Base-by-base conservation (phyloP, 2,329 filamentous ascomycete species). In the Alternaria longipes region DNA sequence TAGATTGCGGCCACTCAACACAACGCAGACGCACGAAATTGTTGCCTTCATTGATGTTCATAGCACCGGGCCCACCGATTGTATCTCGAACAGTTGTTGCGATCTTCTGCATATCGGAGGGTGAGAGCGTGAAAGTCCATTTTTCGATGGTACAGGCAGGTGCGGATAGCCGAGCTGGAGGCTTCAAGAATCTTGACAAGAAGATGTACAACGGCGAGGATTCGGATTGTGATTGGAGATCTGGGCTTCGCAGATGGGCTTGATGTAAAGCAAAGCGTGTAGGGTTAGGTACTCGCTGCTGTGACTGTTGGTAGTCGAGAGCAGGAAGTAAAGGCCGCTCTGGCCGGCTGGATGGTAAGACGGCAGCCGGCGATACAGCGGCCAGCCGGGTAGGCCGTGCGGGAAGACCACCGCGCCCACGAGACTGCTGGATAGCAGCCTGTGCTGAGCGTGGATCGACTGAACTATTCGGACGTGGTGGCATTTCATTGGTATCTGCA, bases 11-110 rank as follows among this genome's bases (percentile, higher is more conserved):
- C 59, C 82, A 76, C 59, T 81, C 81, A 68, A 90, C 86, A 71
- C 91, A 90, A 9, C 92, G 89, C 22, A 97, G 71, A 16, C 93
- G 90, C 71, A 90, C 89, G 36, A 87, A 84, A 5, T 86, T 77
- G 51, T 86, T 87, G 5, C 86, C 86, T 60, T 87, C 81, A 18
- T 76, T 79, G 69, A 80, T 82, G 26, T 50, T 64, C 56, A 75
- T 79, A 42, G 56, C 68, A 22, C 61, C 50, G 6, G 75, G 73
- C 42, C 74, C 64, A 3, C 80, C 74, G 38, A 66, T 26, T 51
- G 54, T 11, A 18, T 67, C 46, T 41, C 54, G 64, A 8, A 77
- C 63, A 40, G 79, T 73, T 14, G 63, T 68, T 5, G 81, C 75
- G 7, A 88, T 69, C 5, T 65, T 74, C 6, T 56, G 63, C 20